Evolutionary conservation across 148 eudicot genomes (phyloP).

Genomic region (Beta vulgaris): DNA sequence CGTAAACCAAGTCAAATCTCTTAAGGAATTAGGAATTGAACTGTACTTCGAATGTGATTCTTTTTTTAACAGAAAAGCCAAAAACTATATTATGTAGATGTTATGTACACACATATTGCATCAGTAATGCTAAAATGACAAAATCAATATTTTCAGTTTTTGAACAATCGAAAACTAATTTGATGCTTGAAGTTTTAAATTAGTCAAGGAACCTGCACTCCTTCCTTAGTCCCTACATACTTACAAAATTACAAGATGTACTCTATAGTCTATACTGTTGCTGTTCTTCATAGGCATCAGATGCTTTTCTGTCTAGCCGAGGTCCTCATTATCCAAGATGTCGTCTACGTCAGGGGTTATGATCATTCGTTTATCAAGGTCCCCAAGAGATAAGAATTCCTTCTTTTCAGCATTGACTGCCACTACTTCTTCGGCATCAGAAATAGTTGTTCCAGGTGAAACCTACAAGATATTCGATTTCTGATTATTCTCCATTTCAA

Average conservation of each 20-base stretch:
- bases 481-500: not conserved
- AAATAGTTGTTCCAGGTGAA: conserved; percentile 45
- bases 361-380: conserved; percentile 45
- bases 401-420: conserved; percentile 43
- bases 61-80: no score
- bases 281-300: not conserved
- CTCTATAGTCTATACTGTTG: no score
- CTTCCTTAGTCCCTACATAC: no score
- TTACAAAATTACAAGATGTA: no score
- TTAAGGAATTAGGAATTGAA: no score
- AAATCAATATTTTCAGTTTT: not conserved
- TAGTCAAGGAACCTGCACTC: not conserved
- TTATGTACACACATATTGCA: not conserved
- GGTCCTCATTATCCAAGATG: conserved; percentile 32
- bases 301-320: not conserved
- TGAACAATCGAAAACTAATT: not conserved
- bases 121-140: not conserved
- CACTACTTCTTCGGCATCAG: conserved; percentile 42
- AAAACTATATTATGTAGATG: not conserved
- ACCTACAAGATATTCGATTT: conserved; percentile 56
- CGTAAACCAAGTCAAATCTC: no score
- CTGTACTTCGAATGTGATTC: no score
- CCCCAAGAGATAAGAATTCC: conserved; percentile 42
- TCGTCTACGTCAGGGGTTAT: conserved; percentile 52
- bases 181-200: not conserved